A percentile compares a stretch with the other conserved stretches of the same genome.
phyloP scores from a whole-genome alignment of 495 filamentous ascomycete genomes.

The Thermochaetoides thermophila region DNA sequence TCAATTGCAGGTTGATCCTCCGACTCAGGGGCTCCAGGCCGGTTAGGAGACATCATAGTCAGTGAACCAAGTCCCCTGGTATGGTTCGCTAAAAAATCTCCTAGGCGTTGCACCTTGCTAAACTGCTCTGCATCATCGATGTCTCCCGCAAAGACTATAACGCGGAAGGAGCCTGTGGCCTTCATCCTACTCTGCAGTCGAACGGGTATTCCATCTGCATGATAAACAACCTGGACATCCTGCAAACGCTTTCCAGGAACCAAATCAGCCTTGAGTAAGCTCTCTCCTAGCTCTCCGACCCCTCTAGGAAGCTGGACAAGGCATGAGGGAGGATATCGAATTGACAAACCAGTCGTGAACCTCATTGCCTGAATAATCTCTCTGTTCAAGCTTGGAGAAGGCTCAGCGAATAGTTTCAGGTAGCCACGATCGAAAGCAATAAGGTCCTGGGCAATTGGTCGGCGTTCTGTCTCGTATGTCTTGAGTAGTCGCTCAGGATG shows the following conservation, averaged over 20 bases:
- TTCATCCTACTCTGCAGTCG: constrained; percentile 5
- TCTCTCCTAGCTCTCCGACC: constrained; percentile 12
- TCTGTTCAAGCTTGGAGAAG: constrained; percentile 24
- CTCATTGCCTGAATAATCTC: constrained; percentile 17
- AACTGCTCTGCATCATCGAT: neutral
- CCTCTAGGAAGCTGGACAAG: constrained; percentile 2
- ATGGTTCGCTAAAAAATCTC: constrained; percentile 1
- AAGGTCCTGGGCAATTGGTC: constrained; percentile 53
- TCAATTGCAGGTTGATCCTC: constrained; percentile 19
- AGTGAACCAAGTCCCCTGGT: neutral
- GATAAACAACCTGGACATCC: constrained; percentile 8
- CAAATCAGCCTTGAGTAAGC: constrained; percentile 24
- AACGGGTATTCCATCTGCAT: constrained; percentile 2
- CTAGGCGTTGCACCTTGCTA: neutral
- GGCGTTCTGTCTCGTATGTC: constrained; percentile 58
- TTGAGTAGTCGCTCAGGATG: constrained; percentile 37
- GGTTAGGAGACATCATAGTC: neutral
- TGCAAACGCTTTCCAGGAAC: constrained; percentile 8
- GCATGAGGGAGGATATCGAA: constrained; percentile 6
- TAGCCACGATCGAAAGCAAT: constrained; percentile 57
- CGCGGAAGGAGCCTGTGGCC: constrained; percentile 7
- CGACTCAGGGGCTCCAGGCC: neutral
- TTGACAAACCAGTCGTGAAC: constrained; percentile 23
- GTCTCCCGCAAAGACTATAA: constrained; percentile 9
- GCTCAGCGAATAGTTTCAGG: constrained; percentile 30